Base-by-base conservation (phyloP, 306 rosid species). In the Pyrus pyrifolia region DNA sequence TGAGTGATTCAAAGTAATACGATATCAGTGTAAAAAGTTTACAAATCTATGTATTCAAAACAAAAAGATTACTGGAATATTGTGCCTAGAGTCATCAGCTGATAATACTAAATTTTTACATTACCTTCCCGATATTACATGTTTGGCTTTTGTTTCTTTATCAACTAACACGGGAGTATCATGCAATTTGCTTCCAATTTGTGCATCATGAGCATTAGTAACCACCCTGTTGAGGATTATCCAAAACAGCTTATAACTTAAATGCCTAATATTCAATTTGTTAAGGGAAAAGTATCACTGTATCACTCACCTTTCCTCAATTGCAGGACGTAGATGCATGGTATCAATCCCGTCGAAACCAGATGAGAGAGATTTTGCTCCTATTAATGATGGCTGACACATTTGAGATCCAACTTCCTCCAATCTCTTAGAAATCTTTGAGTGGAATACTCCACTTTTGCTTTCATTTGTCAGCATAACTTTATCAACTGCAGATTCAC, bases 251-350 rank as follows among this genome's bases (percentile, higher is more conserved):
- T 76, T 33, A 74, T 23, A 73, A 78, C 63, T 64, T 40, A 73
- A 78, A 83, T 14, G 25, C 13, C 78, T 79, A 73, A 38, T 57
- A 75, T 63, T 74, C 52, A 82, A 22, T 75, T 72, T 72, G 60
- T 74, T 38, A 76, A 31, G 53, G 63, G 52, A 35, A 66, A 66
- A 79, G 75, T 74, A 75, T 67, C 51, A 76, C 91, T 29, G 75
- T 74, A 73, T 67, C 51, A 77, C 90, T 40, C 61, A 89, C 94
- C 77, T 65, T 57, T 77, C 85, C 72, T 81, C 87, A 25, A 25
- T 25, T 25, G 27, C 27, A 65, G 83, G 73, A 72, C 68, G 80
- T 68, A 61, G 80, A 76, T 22, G 73, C 78, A 67, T 73, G 67
- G 83, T 79, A 71, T 83, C 82, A 79, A 60, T 75, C 68, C 69